These are phyloP conservation scores for Exophiala dermatitidis DNA, from an alignment of 2,329 filamentous ascomycete genomes.

Conservation along the genomic window DNA sequence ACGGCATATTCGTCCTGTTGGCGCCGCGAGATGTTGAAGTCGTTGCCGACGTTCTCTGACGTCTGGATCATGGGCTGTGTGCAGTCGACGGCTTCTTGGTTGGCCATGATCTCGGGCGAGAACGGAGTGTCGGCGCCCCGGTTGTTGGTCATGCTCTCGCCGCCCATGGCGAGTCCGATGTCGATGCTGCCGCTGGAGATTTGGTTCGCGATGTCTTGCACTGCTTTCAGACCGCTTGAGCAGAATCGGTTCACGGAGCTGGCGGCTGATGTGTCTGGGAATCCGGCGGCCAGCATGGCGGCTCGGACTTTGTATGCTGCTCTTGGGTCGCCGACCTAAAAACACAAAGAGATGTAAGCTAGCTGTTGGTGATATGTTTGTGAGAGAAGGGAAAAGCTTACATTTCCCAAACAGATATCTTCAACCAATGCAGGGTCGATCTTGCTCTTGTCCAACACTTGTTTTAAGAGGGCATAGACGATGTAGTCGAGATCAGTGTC, in stretches of 20 bases:
- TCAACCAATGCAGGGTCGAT: conserved; percentile 75
- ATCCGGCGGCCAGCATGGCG: conserved; percentile 81
- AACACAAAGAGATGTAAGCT: neutral
- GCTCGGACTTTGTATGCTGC: conserved; percentile 87
- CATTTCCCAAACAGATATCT: conserved; percentile 89
- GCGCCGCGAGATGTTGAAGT: conserved; percentile 78
- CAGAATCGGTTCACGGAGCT: conserved; percentile 92
- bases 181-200: conserved; percentile 76
- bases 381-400: conserved; percentile 37
- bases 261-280: conserved; percentile 79
- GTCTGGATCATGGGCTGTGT: conserved; percentile 98
- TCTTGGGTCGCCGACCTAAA: conserved; percentile 68
- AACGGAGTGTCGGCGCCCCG: conserved; percentile 65
- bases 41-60: conserved; percentile 85
- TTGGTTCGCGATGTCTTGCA: conserved; percentile 87
- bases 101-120: conserved; percentile 65
- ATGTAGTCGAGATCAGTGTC: conserved; percentile 86
- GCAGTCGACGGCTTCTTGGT: conserved; percentile 75
- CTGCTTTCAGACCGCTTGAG: conserved; percentile 89
- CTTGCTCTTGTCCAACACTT: conserved; percentile 63
- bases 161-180: conserved; percentile 77
- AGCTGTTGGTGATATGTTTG: no score
- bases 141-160: conserved; percentile 70
- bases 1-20: conserved; percentile 78
- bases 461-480: conserved; percentile 72